These are phyloP conservation scores for Penicillium odoratum DNA, from an alignment of 495 filamentous ascomycete genomes.

Conservation along the genomic window DNA sequence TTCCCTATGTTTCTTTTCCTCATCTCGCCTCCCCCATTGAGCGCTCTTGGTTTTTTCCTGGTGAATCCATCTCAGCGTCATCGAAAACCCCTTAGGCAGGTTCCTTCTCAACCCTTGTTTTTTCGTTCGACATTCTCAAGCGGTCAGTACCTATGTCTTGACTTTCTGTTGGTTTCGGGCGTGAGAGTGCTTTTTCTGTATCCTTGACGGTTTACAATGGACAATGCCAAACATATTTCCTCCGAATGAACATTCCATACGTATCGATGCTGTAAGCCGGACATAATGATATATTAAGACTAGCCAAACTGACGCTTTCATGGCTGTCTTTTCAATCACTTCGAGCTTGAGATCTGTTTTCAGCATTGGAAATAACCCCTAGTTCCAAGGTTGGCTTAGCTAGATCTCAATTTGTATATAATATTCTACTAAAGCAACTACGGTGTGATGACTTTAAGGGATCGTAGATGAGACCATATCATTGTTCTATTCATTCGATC, in stretches of 20 bases:
- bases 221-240: slow-evolving; percentile 20
- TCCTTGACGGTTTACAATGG: slow-evolving; percentile 21
- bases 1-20: slow-evolving; percentile 5
- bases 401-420: too few species aligned
- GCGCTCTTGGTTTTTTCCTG: slow-evolving; percentile 26
- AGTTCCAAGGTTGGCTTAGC: too few species aligned
- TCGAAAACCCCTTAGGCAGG: slow-evolving; percentile 23
- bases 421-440: too few species aligned
- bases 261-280: not conserved
- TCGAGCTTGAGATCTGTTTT: too few species aligned
- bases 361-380: too few species aligned
- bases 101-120: slow-evolving; percentile 23
- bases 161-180: slow-evolving; percentile 9
- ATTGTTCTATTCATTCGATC: slow-evolving; percentile 18
- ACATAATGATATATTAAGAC: not conserved
- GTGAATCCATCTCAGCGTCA: slow-evolving; percentile 27
- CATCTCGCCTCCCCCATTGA: slow-evolving; percentile 20
- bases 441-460: not conserved
- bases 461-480: not conserved
- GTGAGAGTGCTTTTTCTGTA: slow-evolving; percentile 20
- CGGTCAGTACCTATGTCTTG: slow-evolving; percentile 24
- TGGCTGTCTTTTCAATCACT: too few species aligned
- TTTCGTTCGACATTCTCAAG: slow-evolving; percentile 23
- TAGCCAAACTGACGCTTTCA: too few species aligned
- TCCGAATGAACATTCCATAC: not conserved